A percentile compares a stretch with the other conserved stretches of the same genome.
Conservation (phyloP, 2,329 filamentous ascomycete genomes). For the Neofusicoccum umdonicola region DNA sequence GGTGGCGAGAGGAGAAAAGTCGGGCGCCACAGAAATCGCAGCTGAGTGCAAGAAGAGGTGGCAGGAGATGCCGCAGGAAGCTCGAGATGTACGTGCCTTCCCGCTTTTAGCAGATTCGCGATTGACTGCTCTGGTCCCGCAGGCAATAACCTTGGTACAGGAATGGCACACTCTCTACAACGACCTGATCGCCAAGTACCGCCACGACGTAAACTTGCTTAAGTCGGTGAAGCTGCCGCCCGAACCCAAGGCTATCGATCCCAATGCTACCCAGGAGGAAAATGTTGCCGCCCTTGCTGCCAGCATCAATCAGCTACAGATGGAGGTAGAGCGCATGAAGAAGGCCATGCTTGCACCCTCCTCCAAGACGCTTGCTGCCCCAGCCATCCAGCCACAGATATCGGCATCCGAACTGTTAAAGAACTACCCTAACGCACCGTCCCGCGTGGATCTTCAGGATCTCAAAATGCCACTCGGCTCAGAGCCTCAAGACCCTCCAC, state of each 20-base stretch:
- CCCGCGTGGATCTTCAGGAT: background rate
- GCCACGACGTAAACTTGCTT: conserved; percentile 37
- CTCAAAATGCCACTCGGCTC: conserved; percentile 24
- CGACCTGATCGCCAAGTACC: conserved; percentile 39
- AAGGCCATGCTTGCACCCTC: conserved; percentile 10
- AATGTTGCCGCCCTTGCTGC: conserved; percentile 40
- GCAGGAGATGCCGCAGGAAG: conserved; percentile 39
- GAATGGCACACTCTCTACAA: conserved; percentile 43
- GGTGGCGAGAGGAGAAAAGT: conserved; percentile 35
- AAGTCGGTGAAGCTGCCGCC: conserved; percentile 26
- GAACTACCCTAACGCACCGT: background rate
- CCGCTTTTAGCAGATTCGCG: background rate
- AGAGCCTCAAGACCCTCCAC: conserved; percentile 20
- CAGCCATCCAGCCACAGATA: conserved; percentile 5
- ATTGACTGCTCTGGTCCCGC: conserved; percentile 3
- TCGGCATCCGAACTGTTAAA: conserved; percentile 12
- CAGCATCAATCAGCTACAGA: conserved; percentile 40
- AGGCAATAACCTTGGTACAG: conserved; percentile 25
- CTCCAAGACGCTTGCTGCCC: background rate
- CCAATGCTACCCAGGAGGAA: conserved; percentile 38
- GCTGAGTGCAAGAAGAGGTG: conserved; percentile 40
- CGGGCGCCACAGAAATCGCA: conserved; percentile 40
- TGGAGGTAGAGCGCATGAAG: conserved; percentile 39
- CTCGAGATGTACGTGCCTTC: conserved; percentile 24
- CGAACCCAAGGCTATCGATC: conserved; percentile 34